Conservation (phyloP, 495 filamentous ascomycete species). For the Aspergillus bridgeri region DNA sequence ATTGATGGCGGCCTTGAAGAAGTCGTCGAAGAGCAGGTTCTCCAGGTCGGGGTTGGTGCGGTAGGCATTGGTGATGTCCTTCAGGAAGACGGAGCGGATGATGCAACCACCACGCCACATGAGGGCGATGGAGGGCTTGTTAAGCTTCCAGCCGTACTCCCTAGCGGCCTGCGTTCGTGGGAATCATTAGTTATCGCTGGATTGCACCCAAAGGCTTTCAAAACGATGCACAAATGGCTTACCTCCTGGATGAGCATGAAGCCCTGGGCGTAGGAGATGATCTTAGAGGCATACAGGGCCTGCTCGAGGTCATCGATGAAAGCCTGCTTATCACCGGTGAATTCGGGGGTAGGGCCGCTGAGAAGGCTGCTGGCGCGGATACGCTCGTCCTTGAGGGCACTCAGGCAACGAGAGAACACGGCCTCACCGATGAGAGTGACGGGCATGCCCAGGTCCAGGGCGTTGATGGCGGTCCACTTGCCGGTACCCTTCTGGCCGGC, state of each 20-base stretch:
- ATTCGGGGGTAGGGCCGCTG: conserved; percentile 69
- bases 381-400: conserved; percentile 92
- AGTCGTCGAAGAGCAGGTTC: conserved; percentile 97
- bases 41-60: conserved; percentile 91
- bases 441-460: conserved; percentile 96
- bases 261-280: conserved; percentile 98
- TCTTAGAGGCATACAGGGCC: conserved; percentile 98
- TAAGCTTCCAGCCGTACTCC: conserved; percentile 96
- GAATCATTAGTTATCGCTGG: background rate
- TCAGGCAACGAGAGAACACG: conserved; percentile 91
- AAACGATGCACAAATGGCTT: conserved; percentile 32
- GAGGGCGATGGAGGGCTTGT: conserved; percentile 98
- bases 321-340: conserved; percentile 84
- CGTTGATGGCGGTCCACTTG: conserved; percentile 99
- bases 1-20: conserved; percentile 99
- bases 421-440: conserved; percentile 97
- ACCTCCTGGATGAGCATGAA: conserved; percentile 99
- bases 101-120: conserved; percentile 99
- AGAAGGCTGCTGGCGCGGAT: conserved; percentile 75
- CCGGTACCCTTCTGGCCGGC: conserved; percentile 99
- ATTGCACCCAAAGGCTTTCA: no score
- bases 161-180: conserved; percentile 69
- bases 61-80: conserved; percentile 98
- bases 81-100: conserved; percentile 99
- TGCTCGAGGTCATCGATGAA: conserved; percentile 97